A percentile compares a stretch with the other conserved stretches of the same genome.
These are phyloP conservation scores for Debaryomyces sp. DNA, from an alignment of 1,139 yeast species.

Conservation along the genomic window DNA sequence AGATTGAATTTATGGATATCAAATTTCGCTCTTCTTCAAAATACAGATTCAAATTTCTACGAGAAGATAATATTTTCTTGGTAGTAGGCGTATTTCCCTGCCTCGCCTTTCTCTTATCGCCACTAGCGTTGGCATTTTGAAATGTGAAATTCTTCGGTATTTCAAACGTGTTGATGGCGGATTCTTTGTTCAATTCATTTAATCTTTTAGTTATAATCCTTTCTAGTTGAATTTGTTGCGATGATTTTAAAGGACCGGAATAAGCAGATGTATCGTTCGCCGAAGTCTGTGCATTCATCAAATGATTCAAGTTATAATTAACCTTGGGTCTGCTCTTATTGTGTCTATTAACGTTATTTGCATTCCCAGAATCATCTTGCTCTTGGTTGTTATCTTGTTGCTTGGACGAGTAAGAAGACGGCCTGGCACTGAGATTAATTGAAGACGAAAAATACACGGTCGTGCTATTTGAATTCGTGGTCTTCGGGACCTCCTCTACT, in stretches of 20 bases:
- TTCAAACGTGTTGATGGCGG: constrained; percentile 34
- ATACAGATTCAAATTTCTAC: constrained; percentile 48
- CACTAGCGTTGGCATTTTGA: constrained; percentile 31
- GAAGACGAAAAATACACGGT: constrained; percentile 50
- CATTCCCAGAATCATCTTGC: constrained; percentile 18
- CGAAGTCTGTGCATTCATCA: constrained; percentile 50
- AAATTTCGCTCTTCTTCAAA: constrained; percentile 52
- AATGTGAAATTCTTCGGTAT: constrained; percentile 47
- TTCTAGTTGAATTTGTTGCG: constrained; percentile 50
- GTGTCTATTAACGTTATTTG: constrained; percentile 24
- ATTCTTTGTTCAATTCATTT: constrained; percentile 39
- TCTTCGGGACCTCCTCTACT: constrained; percentile 50
- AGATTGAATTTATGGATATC: constrained; percentile 45
- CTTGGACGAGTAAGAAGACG: constrained; percentile 19
- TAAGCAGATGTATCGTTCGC: constrained; percentile 28
- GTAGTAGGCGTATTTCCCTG: constrained; percentile 51
- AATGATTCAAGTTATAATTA: constrained; percentile 47
- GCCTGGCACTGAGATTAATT: constrained; percentile 46
- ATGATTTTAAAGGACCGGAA: constrained; percentile 43
- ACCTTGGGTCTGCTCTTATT: constrained; percentile 42
- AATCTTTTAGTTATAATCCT: constrained; percentile 41
- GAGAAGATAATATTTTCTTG: constrained; percentile 46
- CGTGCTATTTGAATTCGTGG: constrained; percentile 34
- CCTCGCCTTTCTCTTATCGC: constrained; percentile 30
- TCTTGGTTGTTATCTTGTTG: constrained; percentile 19